Base-by-base conservation (phyloP, 2,329 filamentous ascomycete genomes). In the Phaeophleospora eucalypticola region DNA sequence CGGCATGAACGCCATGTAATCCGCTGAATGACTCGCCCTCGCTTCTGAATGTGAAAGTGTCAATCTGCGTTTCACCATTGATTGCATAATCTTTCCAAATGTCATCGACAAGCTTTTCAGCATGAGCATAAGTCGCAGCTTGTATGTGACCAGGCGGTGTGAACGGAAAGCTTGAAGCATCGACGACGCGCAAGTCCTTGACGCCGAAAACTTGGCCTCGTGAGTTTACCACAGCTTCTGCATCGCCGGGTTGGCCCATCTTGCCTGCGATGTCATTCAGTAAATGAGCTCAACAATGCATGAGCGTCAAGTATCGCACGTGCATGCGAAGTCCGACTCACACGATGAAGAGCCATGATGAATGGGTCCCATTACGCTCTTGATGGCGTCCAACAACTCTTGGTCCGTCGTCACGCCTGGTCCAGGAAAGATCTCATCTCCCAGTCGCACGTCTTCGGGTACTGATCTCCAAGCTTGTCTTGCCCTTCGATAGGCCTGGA, bases 61-160 rank as follows among this genome's bases (percentile, higher is more conserved):
- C n/a, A n/a, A n/a, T n/a, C n/a, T n/a, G n/a, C n/a, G n/a, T n/a
- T n/a, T n/a, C n/a, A n/a, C n/a, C n/a, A n/a, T n/a, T n/a, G n/a
- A n/a, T n/a, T n/a, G n/a, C n/a, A n/a, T n/a, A n/a, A n/a, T n/a
- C n/a, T n/a, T n/a, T n/a, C n/a, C n/a, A n/a, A n/a, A 77, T 76
- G 44, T 71, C 58, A 59, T 76, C 73, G 20, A 73, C 73, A 16
- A 66, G 62, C 67, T 77, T 82, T 59, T 83, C 79, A 3, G 68
- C 79, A 46, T 81, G 59, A 73, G 78, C 79, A 54, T 83, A 83
- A 2, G 82, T 78, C 2, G 75, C 8, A 10, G 10, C 12, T n/a
- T 10, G 18, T 14, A 16, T 10, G n/a, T 58, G 55, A 6, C 57
- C 55, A 8, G 57, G 57, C 2, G 51, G 48, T 44, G 54, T 24